Base-by-base conservation (phyloP, 2,329 filamentous ascomycete species). In the Aspergillus sp. region DNA sequence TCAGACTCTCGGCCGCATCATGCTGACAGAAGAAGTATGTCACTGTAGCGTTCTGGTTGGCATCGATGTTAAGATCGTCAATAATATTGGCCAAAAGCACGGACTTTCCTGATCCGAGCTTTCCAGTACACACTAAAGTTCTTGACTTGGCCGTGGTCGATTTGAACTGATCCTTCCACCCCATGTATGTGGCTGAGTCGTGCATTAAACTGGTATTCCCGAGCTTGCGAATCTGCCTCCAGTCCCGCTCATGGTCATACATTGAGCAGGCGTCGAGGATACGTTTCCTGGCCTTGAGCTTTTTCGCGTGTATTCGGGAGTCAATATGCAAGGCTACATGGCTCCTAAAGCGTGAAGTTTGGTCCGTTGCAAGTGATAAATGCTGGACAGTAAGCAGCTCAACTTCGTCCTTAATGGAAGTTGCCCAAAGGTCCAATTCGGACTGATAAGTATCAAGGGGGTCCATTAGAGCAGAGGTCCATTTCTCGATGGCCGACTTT, bases 41-140 rank as follows among this genome's bases (percentile, higher is more conserved):
- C 11, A 52, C 26, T 2, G 8, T 20, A 2, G 17, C 12, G 2
- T 32, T 36, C 17, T 34, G 5, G 1, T 11, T 15, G 3, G 26
- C 17, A 11, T n/a, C 4, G 3, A 52, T 2, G 13, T 22, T 34
- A 11, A 52, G 39, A 5, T 52, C 49, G 18, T 52, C 49, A 7
- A 36, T 30, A 5, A 52, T 44, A n/a, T 52, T 52, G 49, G 49
- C 39, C 5, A 44, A 26, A 9, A 52, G 17, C 3, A 52, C 49
- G 5, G 49, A 44, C 9, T 52, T 52, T 1, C 49, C 49, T 1
- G 24, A 34, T 4, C 49, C 49, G 17, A 52, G 26, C 11, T 43
- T 52, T 9, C 39, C 49, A 13, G 24, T 22, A 5, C 49, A 52
- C 2, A 36, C 22, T 17, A 52, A 1, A 18, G 49, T 52, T 3